These are phyloP conservation scores for Botrytis byssoidea DNA, from an alignment of 2,329 filamentous ascomycete genomes.

Conservation along the genomic window DNA sequence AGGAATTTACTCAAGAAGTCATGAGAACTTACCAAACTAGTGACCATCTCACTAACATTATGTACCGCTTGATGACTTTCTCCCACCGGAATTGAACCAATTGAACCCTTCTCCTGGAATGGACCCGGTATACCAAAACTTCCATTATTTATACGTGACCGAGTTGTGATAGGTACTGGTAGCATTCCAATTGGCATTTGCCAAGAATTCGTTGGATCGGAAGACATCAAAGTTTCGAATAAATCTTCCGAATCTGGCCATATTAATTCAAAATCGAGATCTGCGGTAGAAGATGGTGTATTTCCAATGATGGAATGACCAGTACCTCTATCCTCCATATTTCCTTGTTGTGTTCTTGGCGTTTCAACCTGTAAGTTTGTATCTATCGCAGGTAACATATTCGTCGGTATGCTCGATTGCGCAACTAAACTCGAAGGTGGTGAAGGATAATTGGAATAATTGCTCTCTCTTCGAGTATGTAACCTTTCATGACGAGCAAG, in stretches of 20 bases:
- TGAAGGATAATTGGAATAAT: slow-evolving; percentile 31
- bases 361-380: slow-evolving; percentile 4
- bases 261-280: slow-evolving; percentile 43
- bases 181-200: slow-evolving; percentile 45
- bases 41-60: slow-evolving; percentile 47
- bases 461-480: slow-evolving; percentile 37
- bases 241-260: slow-evolving; percentile 48
- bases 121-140: slow-evolving; percentile 40
- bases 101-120: slow-evolving; percentile 42
- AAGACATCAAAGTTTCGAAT: slow-evolving; percentile 46
- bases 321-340: not conserved
- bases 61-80: slow-evolving; percentile 46
- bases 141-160: slow-evolving; percentile 30
- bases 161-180: slow-evolving; percentile 43
- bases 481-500: slow-evolving; percentile 46
- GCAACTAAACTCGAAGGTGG: slow-evolving; percentile 23
- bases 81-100: slow-evolving; percentile 43
- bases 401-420: slow-evolving; percentile 9
- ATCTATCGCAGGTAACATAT: slow-evolving; percentile 16
- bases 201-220: slow-evolving; percentile 43
- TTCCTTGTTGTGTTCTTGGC: slow-evolving; percentile 7
- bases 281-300: slow-evolving; percentile 19
- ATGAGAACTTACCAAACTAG: slow-evolving; percentile 41
- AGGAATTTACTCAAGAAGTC: not conserved
- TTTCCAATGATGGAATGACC: slow-evolving; percentile 9